A percentile compares a stretch with the other conserved stretches of the same genome.
These are phyloP conservation scores for Aspergillus spinulosporus DNA, from an alignment of 2,329 filamentous ascomycete genomes.

Conservation along the genomic window DNA sequence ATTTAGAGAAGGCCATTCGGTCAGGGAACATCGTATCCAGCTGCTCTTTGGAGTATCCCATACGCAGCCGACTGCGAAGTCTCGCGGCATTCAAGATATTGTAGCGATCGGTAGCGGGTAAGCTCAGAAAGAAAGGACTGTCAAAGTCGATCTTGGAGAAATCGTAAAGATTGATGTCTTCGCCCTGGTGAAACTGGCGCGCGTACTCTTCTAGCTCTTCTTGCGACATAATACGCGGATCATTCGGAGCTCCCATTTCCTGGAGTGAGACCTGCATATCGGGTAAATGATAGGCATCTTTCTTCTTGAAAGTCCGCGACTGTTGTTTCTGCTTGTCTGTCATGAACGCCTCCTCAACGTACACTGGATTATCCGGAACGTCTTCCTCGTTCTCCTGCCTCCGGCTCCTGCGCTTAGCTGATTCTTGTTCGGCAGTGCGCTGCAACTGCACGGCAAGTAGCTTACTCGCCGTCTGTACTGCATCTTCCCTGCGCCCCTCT, in stretches of 20 bases:
- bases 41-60: conserved; percentile 97
- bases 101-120: conserved; percentile 88
- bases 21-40: conserved; percentile 96
- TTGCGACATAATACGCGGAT: conserved; percentile 93
- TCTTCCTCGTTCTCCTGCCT: conserved; percentile 60
- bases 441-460: conserved; percentile 94
- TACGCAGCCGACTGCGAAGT: conserved; percentile 80
- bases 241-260: conserved; percentile 84
- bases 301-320: conserved; percentile 79
- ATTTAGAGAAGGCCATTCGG: conserved; percentile 93
- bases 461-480: conserved; percentile 84
- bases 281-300: conserved; percentile 92
- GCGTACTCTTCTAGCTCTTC: conserved; percentile 95
- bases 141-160: conserved; percentile 99
- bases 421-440: conserved; percentile 81
- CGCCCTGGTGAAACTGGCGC: conserved; percentile 83
- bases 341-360: conserved; percentile 88
- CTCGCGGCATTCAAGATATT: conserved; percentile 96
- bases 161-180: conserved; percentile 86
- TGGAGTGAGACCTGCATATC: conserved; percentile 76
- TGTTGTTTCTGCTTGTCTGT: conserved; percentile 71
- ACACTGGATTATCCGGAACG: conserved; percentile 76
- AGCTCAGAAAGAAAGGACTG: conserved; percentile 87
- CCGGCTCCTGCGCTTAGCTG: conserved; percentile 60
- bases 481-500: conserved; percentile 91